These are phyloP conservation scores for Trichophyton verrucosum DNA, from an alignment of 2,329 filamentous ascomycete genomes.

Conservation along the genomic window DNA sequence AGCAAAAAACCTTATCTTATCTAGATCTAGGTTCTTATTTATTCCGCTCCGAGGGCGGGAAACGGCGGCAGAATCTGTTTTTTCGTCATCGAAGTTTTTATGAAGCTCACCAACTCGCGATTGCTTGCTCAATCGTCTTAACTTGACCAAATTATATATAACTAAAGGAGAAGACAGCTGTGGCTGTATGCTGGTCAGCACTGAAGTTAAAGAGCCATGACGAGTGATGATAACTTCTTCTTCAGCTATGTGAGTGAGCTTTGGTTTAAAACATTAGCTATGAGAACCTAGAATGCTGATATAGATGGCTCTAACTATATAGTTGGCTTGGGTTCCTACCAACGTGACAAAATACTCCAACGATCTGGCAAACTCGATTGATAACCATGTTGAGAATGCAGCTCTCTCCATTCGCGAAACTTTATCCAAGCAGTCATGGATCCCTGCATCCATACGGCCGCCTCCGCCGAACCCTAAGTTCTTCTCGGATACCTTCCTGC, in stretches of 20 bases:
- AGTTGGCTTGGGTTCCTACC: conserved; percentile 48
- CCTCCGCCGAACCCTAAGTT: conserved; percentile 29
- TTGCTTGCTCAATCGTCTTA: no score
- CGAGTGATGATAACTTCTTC: conserved; percentile 66
- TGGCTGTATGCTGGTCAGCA: background rate
- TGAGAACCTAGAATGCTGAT: background rate
- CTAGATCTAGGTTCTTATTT: background rate
- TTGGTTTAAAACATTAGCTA: background rate
- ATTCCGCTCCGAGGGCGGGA: background rate
- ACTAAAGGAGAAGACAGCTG: background rate
- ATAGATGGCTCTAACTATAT: background rate
- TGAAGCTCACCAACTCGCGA: background rate
- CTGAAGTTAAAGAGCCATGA: conserved; percentile 43
- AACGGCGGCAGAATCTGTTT: background rate
- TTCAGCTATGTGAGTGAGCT: conserved; percentile 54
- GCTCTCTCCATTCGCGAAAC: conserved; percentile 58
- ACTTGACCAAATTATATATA: background rate
- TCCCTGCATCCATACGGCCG: conserved; percentile 57
- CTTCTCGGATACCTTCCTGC: conserved; percentile 20
- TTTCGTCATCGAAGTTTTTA: background rate
- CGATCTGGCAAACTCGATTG: conserved; percentile 66
- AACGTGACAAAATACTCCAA: conserved; percentile 59
- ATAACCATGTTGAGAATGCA: conserved; percentile 66
- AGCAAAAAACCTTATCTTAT: background rate
- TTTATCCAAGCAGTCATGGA: conserved; percentile 56